phyloP scores from a whole-genome alignment of 169 alveolate genomes.

The Perkinsus marinus region DNA sequence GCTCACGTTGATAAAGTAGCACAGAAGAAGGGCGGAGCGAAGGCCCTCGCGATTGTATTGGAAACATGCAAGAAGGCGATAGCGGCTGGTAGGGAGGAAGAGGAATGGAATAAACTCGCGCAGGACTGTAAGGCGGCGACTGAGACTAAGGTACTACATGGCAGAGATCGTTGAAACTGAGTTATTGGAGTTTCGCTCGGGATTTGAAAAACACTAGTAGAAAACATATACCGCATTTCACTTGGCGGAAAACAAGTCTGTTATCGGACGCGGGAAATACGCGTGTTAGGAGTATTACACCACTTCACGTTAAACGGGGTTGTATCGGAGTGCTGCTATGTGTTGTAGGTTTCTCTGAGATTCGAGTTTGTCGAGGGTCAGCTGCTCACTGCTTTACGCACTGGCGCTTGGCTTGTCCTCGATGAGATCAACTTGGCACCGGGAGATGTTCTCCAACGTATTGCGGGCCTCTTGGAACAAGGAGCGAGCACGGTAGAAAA shows the following conservation, averaged over 20 bases:
- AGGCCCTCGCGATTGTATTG: neutral
- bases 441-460: slow-evolving; percentile 82
- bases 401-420: slow-evolving; percentile 96
- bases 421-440: slow-evolving; percentile 99
- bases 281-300: too few species aligned
- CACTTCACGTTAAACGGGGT: too few species aligned
- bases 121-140: neutral
- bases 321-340: neutral
- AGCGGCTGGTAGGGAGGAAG: neutral
- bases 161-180: neutral
- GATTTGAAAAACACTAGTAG: too few species aligned
- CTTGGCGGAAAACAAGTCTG: too few species aligned
- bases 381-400: slow-evolving; percentile 82
- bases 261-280: too few species aligned
- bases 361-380: slow-evolving; percentile 92
- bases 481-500: neutral
- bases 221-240: too few species aligned
- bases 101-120: slow-evolving; percentile 2
- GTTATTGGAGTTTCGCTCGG: too few species aligned
- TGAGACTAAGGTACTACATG: neutral
- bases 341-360: slow-evolving; percentile 6
- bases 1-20: neutral
- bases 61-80: neutral
- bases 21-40: neutral
- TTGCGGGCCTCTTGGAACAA: slow-evolving; percentile 59